phyloP scores from a whole-genome alignment of 2,329 filamentous ascomycete genomes.

The Fusarium austroafricanum region DNA sequence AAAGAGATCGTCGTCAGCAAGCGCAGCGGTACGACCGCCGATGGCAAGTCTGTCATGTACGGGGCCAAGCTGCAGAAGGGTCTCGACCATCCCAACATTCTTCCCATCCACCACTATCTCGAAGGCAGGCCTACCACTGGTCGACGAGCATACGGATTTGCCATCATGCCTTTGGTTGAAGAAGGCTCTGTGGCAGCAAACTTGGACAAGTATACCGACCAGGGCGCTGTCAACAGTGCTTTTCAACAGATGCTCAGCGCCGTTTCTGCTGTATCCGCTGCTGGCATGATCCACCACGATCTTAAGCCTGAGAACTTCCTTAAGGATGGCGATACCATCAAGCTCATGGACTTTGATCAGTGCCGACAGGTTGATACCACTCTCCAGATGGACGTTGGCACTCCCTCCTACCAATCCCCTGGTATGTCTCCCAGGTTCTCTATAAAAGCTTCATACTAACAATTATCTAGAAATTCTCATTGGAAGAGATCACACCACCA shows the following conservation, averaged over 20 bases:
- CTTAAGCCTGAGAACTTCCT: constrained; percentile 30
- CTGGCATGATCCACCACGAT: constrained; percentile 19
- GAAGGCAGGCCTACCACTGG: too few relatives aligned
- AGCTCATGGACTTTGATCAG: constrained; percentile 31
- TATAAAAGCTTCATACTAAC: rapidly evolving
- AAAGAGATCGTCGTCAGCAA: constrained; percentile 13
- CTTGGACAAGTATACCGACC: constrained; percentile 4
- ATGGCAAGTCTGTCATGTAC: constrained; percentile 1
- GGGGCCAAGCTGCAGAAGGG: constrained; percentile 7
- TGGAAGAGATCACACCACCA: constrained; percentile 8
- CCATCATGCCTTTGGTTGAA: constrained; percentile 14
- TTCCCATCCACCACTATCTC: constrained; percentile 3
- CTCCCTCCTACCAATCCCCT: constrained; percentile 15
- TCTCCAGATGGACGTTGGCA: constrained; percentile 13
- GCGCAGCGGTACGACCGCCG: background rate
- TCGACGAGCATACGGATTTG: background rate
- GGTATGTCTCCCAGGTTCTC: background rate
- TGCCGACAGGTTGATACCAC: background rate
- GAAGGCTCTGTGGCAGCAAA: constrained; percentile 15
- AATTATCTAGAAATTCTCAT: constrained; percentile 8
- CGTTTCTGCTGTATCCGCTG: constrained; percentile 10
- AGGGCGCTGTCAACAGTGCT: background rate
- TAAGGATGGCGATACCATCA: constrained; percentile 18
- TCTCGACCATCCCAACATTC: constrained; percentile 2
- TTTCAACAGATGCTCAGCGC: constrained; percentile 28